These are phyloP conservation scores for Diplodia corticola DNA, from an alignment of 2,329 filamentous ascomycete genomes.

Conservation along the genomic window DNA sequence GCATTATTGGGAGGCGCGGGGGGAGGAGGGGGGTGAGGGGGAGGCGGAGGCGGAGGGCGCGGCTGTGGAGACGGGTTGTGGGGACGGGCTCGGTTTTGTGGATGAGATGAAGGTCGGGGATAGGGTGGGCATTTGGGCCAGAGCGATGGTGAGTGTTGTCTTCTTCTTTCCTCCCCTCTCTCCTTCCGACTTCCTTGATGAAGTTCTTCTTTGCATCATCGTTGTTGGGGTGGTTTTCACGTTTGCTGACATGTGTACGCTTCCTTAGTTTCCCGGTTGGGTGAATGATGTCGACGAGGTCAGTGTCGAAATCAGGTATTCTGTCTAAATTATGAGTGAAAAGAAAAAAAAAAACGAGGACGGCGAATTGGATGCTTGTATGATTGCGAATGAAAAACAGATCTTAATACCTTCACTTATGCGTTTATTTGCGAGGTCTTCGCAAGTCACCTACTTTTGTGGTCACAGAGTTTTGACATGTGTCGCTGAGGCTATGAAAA, in stretches of 20 bases:
- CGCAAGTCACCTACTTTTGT: not conserved
- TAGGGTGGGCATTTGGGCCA: slow-evolving; percentile 34
- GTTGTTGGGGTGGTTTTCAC: not conserved
- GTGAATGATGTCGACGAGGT: slow-evolving; percentile 31
- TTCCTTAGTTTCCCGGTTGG: slow-evolving; percentile 35
- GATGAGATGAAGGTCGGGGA: slow-evolving; percentile 32
- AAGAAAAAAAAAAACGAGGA: not conserved
- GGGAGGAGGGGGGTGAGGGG: slow-evolving; percentile 22
- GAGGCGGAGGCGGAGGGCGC: slow-evolving; percentile 20
- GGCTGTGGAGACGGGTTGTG: slow-evolving; percentile 2
- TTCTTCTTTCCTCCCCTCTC: not conserved
- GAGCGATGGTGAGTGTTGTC: slow-evolving; percentile 34
- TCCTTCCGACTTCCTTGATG: not conserved
- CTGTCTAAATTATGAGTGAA: slow-evolving; percentile 4
- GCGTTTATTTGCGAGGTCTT: not conserved
- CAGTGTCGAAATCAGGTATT: slow-evolving; percentile 26
- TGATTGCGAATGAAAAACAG: not conserved
- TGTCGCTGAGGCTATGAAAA: not conserved
- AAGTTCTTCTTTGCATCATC: not conserved
- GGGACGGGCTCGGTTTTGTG: slow-evolving; percentile 33
- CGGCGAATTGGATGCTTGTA: not conserved
- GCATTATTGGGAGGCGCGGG: too few relatives aligned
- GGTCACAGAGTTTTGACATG: not conserved
- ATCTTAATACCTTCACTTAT: not conserved
- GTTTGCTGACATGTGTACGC: slow-evolving; percentile 19